Conservation (phyloP, 495 filamentous ascomycete genomes). For the Penicillium alfredii region DNA sequence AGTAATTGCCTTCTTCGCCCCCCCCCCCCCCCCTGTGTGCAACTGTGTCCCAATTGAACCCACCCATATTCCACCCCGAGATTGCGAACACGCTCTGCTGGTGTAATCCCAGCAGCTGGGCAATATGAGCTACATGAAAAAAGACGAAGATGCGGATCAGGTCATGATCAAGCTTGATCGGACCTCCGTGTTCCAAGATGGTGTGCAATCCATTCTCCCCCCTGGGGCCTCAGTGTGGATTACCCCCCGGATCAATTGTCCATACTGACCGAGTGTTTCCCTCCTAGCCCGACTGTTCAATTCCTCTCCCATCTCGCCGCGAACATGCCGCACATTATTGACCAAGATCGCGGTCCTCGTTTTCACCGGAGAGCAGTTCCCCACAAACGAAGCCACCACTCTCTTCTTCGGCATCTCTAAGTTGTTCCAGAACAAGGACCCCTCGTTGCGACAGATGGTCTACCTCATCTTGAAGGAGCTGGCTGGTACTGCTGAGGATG, state of each 20-base stretch:
- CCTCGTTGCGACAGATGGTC: conserved; percentile 96
- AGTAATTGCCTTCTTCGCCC: conserved; percentile 31
- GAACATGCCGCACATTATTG: conserved; percentile 89
- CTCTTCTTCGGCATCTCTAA: conserved; percentile 99
- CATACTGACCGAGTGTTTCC: conserved; percentile 17
- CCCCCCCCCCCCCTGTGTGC: conserved; percentile 17
- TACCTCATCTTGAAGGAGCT: conserved; percentile 97
- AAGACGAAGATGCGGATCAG: conserved; percentile 94
- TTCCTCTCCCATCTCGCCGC: conserved; percentile 87
- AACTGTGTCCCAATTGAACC: conserved; percentile 20
- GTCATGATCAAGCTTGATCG: conserved; percentile 94
- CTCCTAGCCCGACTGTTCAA: conserved; percentile 90
- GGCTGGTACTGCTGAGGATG: conserved; percentile 92
- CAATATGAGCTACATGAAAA: conserved; percentile 93
- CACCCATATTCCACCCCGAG: conserved; percentile 12
- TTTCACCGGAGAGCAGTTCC: conserved; percentile 95
- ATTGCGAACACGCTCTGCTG: conserved; percentile 27
- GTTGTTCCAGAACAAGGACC: conserved; percentile 99
- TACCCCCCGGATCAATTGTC: conserved; percentile 3
- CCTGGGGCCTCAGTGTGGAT: conserved; percentile 15
- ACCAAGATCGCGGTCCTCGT: conserved; percentile 97
- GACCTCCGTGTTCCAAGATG: conserved; percentile 98
- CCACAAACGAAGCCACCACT: conserved; percentile 92
- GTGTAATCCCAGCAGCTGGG: conserved; percentile 33
- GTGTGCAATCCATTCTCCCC: conserved; percentile 45